Conservation (phyloP, 306 rosid genomes). For the Gastrolobium villosum region DNA sequence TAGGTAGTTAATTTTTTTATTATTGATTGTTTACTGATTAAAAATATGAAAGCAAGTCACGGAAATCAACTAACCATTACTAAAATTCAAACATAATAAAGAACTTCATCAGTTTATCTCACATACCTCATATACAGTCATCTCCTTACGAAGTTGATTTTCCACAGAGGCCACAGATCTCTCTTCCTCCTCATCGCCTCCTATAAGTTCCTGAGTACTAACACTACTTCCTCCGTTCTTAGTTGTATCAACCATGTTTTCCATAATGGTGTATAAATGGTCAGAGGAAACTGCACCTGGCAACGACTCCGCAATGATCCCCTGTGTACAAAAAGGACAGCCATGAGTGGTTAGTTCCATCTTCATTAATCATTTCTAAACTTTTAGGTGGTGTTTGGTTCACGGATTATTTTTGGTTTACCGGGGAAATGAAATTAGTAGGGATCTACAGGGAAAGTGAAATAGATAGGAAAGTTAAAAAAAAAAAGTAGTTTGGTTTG, state of each 20-base stretch:
- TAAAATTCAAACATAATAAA: neutral
- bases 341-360: conserved; percentile 29
- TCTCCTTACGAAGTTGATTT: conserved; percentile 76
- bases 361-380: conserved; percentile 17
- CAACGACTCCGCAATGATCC: conserved; percentile 66
- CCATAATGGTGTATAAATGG: conserved; percentile 62
- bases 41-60: neutral
- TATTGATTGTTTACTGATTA: neutral
- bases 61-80: neutral
- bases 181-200: conserved; percentile 81
- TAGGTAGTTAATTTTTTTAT: neutral
- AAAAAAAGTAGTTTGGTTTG: too few relatives aligned
- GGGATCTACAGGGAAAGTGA: too few relatives aligned
- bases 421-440: too few relatives aligned
- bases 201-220: conserved; percentile 62
- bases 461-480: too few relatives aligned
- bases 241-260: conserved; percentile 60
- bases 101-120: neutral
- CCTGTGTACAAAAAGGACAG: conserved; percentile 52
- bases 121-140: conserved; percentile 75
- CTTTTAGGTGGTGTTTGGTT: too few relatives aligned
- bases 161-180: conserved; percentile 73
- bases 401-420: too few relatives aligned
- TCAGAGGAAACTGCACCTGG: conserved; percentile 55
- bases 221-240: conserved; percentile 63